phyloP scores from a whole-genome alignment of 192 early-diverging fungal species.

The Backusella psychrophila region DNA sequence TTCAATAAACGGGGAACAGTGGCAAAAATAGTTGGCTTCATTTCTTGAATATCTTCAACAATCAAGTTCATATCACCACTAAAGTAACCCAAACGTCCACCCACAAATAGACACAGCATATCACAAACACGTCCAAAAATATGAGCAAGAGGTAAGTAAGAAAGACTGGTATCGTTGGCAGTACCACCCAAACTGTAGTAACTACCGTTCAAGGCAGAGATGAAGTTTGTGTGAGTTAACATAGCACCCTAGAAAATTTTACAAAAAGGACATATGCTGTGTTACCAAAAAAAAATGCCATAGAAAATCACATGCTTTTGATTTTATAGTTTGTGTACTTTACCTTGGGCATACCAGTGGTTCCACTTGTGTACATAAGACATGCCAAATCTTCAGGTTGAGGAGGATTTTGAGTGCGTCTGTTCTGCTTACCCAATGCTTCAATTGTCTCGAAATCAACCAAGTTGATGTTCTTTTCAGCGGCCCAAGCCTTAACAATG shows the following conservation, averaged over 20 bases:
- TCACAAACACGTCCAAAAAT: constrained; percentile 75
- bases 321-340: background rate
- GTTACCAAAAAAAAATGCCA: constrained; percentile 6
- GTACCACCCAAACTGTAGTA: constrained; percentile 4
- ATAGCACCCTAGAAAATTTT: constrained; percentile 51
- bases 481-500: constrained; percentile 61
- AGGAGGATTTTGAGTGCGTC: constrained; percentile 54
- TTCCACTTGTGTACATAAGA: constrained; percentile 84
- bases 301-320: background rate
- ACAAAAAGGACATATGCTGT: background rate
- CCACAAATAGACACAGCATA: constrained; percentile 47
- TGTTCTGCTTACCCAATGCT: constrained; percentile 54
- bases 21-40: constrained; percentile 85
- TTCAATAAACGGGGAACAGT: constrained; percentile 87
- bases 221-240: constrained; percentile 73
- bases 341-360: constrained; percentile 79
- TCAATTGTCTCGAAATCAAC: constrained; percentile 61
- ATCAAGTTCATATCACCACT: constrained; percentile 69
- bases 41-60: constrained; percentile 74
- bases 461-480: constrained; percentile 56
- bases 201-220: constrained; percentile 43
- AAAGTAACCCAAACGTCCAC: constrained; percentile 77
- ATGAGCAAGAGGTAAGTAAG: constrained; percentile 88
- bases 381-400: constrained; percentile 64
- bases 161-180: constrained; percentile 39